Base-by-base conservation (phyloP, 345 rosid genomes). In the Gossypium longicalyx region DNA sequence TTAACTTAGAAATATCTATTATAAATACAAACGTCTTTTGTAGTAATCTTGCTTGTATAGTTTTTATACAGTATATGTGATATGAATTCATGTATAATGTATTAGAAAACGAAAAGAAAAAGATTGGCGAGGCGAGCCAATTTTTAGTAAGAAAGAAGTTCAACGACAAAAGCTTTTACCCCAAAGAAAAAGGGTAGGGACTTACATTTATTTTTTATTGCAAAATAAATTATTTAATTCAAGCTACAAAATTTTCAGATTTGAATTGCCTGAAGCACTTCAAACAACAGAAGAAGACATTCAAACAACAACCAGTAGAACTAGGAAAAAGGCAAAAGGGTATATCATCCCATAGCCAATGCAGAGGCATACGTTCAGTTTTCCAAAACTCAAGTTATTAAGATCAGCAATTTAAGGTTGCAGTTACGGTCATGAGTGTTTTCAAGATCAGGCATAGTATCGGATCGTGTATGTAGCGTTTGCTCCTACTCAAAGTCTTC, bases 191-290 rank as follows among this genome's bases (percentile, higher is more conserved):
- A 15, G 15, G 48, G n/a, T 4, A 53, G 44, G 7, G n/a, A 9
- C 25, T 48, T 68, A 17, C 47, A 67, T 76, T 80, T 79, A 66
- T 73, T 80, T 64, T 58, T 9, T 65, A 53, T 44, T 76, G 63
- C 11, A 20, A 51, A 59, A 27, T 61, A 43, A 68, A 25, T 38
- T 54, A 54, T 54, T 54, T n/a, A 54, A 54, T 54, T 54, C 53
- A 65, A 62, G 52, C 81, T 67, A 77, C 74, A 77, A 70, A 82
- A 70, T 80, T 49, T 76, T 77, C 70, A 80, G 27, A 62, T 6
- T 23, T 45, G 54, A 65, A 64, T 34, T 38, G 74, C 59, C 67
- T 38, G 25, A 45, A 57, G 75, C 22, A 44, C 53, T 22, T 57
- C 23, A 45, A 8, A 8, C 10, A 45, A 45, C 49, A 45, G 12